These are phyloP conservation scores for Alternaria novae-zelandiae DNA, from an alignment of 2,329 filamentous ascomycete genomes.

Conservation along the genomic window DNA sequence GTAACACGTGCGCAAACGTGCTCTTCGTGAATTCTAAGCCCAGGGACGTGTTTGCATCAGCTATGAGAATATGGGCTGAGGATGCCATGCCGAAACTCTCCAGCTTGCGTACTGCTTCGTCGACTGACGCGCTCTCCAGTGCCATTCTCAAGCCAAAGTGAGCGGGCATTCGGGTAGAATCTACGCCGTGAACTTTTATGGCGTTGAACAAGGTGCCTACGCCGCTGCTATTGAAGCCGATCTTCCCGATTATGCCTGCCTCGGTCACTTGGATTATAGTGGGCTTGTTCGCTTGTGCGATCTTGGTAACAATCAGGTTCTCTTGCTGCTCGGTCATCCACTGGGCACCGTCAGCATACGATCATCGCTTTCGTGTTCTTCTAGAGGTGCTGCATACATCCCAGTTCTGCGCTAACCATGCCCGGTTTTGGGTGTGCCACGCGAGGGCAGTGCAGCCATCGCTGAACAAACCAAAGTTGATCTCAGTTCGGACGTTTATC, in stretches of 20 bases:
- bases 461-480: constrained; percentile 62
- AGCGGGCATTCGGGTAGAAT: constrained; percentile 61
- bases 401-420: constrained; percentile 65
- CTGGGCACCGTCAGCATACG: constrained; percentile 20
- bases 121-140: constrained; percentile 59
- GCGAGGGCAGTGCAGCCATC: constrained; percentile 65
- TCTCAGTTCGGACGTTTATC: constrained; percentile 65
- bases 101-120: constrained; percentile 55
- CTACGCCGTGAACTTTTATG: constrained; percentile 63
- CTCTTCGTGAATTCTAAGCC: constrained; percentile 59
- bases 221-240: constrained; percentile 65
- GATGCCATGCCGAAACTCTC: constrained; percentile 58
- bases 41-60: constrained; percentile 54
- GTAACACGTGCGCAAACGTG: constrained; percentile 37
- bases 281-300: constrained; percentile 54
- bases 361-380: neutral
- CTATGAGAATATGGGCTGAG: constrained; percentile 62
- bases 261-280: constrained; percentile 65
- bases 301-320: constrained; percentile 59
- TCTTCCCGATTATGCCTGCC: constrained; percentile 69
- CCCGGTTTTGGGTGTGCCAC: constrained; percentile 49
- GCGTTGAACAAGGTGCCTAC: constrained; percentile 69
- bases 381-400: constrained; percentile 47
- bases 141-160: constrained; percentile 65
- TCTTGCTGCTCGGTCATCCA: constrained; percentile 60